These are phyloP conservation scores for Arthrobotrys conoides DNA, from an alignment of 2,329 filamentous ascomycete genomes.

Conservation along the genomic window DNA sequence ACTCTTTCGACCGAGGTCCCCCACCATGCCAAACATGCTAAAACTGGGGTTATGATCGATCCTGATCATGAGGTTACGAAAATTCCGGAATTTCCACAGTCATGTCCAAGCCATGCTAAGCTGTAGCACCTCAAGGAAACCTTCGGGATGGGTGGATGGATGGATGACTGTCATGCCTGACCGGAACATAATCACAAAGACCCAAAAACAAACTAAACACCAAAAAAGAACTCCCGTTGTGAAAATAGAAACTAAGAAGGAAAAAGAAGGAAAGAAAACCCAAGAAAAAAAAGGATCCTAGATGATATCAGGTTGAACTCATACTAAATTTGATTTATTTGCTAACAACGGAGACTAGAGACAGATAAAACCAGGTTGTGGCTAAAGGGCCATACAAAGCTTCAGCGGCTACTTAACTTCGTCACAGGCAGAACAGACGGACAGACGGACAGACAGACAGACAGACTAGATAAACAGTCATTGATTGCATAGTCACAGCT, in stretches of 20 bases:
- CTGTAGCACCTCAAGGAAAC: constrained; percentile 46
- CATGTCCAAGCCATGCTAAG: constrained; percentile 54
- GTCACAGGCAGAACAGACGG: constrained; percentile 7
- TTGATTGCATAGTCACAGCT: constrained; percentile 18
- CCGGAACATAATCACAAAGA: constrained; percentile 27
- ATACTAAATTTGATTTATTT: no score
- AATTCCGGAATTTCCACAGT: constrained; percentile 23
- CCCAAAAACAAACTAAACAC: not conserved
- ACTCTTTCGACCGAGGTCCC: not conserved
- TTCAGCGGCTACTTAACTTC: not conserved
- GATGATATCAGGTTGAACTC: no score
- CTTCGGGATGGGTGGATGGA: no score
- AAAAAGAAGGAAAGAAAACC: constrained; percentile 3
- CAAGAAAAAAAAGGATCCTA: no score
- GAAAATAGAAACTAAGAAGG: constrained; percentile 27
- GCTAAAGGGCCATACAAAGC: not conserved
- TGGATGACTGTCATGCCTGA: constrained; percentile 56
- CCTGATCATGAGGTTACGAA: constrained; percentile 38
- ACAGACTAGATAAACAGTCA: no score
- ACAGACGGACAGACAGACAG: no score
- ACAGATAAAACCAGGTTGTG: not conserved
- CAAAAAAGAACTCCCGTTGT: constrained; percentile 36
- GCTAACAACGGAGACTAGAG: no score
- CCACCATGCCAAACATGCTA: constrained; percentile 7
- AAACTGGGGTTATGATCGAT: not conserved